Evolutionary conservation across 2,329 filamentous ascomycete species (phyloP), one percentile per base, ranked within the genome.

Genomic region (Aureobasidium subglaciale): DNA sequence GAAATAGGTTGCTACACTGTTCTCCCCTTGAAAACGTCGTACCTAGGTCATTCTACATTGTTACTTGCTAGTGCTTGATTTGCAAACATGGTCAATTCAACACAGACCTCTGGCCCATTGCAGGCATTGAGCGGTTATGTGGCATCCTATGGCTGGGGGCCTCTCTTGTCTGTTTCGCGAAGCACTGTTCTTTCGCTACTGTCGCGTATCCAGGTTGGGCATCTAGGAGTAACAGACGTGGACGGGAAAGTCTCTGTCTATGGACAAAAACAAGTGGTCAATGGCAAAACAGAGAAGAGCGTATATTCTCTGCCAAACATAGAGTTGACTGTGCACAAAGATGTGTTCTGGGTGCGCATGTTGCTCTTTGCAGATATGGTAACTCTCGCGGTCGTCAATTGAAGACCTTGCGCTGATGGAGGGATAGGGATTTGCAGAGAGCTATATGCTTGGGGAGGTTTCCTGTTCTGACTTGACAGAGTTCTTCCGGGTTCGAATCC

Each of bases 361-460:
- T 76, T 85, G 42, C 70, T 89, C 25, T 87, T 87, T 64, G 83
- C 81, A 34, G 86, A 89, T 67, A 88, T 89, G 84, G 74, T 76
- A 41, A 32, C 4, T 1, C 16, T 50, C 3, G 16, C 4, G 61
- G n/a, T 69, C 18, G 15, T 13, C 8, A 9, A 35, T n/a, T 25
- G 20, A 15, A 2, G 5, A 9, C 1, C 22, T 37, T 11, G 18
- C 18, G 18, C 38, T 45, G 25, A 55, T 46, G 9, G 20, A 40
- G 20, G 5, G 16, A 18, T 37, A 61, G 59, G 86, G 86, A 2
- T 87, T 89, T 60, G 81, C 85, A 11, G 83, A 87, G 67, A 80
- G 83, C 25, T 88, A 86, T 64, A 88, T 89, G 84, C 74, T 88
- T 15, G 83, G 82, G 41, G 85, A 89, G 66, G 76, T 88, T 25